Evolutionary conservation across 306 rosid genomes (phyloP).

Genomic region (Vigna reflexopilosa): DNA sequence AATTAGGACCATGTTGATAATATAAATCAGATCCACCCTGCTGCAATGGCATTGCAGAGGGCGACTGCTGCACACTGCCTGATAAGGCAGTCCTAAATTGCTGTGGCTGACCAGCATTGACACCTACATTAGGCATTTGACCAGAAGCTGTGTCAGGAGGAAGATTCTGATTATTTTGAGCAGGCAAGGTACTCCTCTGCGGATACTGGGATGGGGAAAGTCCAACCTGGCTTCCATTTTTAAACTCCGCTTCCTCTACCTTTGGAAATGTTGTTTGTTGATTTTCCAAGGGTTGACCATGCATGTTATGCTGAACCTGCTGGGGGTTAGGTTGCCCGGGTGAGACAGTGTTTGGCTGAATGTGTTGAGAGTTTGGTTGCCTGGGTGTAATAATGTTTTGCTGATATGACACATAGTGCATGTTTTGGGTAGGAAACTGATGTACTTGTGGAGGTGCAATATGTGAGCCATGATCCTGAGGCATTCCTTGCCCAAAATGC

Average conservation of each 20-base stretch:
- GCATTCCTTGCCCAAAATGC: slow-evolving; percentile 61
- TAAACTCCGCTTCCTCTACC: slow-evolving; percentile 72
- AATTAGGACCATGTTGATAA: slow-evolving; percentile 72
- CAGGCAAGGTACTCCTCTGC: slow-evolving; percentile 63
- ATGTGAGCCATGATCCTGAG: slow-evolving; percentile 66
- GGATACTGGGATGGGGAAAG: slow-evolving; percentile 80
- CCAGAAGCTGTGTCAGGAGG: slow-evolving; percentile 60
- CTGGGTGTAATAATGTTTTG: slow-evolving; percentile 62
- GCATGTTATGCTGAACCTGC: slow-evolving; percentile 61
- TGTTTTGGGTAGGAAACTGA: slow-evolving; percentile 67
- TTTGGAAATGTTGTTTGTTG: slow-evolving; percentile 58
- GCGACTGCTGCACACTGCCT: slow-evolving; percentile 63
- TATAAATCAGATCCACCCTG: slow-evolving; percentile 65
- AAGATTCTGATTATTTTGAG: slow-evolving; percentile 60
- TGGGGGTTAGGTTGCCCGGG: slow-evolving; percentile 72
- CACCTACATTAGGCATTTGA: slow-evolving; percentile 64
- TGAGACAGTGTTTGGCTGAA: slow-evolving; percentile 61
- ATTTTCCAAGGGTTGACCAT: slow-evolving; percentile 63
- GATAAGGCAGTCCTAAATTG: slow-evolving; percentile 65
- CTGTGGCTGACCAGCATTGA: slow-evolving; percentile 67
- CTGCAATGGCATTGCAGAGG: slow-evolving; percentile 65
- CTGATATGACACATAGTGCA: slow-evolving; percentile 77
- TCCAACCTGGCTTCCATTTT: slow-evolving; percentile 73
- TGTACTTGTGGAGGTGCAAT: slow-evolving; percentile 65
- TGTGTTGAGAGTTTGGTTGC: slow-evolving; percentile 64